Conservation (phyloP, 2,329 filamentous ascomycete species). For the Aspergillus sp. region DNA sequence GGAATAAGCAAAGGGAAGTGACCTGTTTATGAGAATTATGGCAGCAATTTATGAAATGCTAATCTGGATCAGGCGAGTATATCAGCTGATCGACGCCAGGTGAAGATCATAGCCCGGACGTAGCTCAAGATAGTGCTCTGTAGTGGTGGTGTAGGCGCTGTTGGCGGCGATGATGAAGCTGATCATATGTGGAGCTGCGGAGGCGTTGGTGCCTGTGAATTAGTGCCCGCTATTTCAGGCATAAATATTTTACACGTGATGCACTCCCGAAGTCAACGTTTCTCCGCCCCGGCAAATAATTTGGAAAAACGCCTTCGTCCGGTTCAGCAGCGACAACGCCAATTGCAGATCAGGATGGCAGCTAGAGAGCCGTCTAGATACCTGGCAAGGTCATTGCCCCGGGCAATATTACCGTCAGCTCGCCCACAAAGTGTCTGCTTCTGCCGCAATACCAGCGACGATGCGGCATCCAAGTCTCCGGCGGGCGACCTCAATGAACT, state of each 20-base stretch:
- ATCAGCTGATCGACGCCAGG: slow-evolving; percentile 9
- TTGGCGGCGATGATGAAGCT: background rate
- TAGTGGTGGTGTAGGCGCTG: background rate
- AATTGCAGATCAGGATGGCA: slow-evolving; percentile 27
- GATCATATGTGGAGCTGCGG: slow-evolving; percentile 13
- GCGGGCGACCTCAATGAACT: slow-evolving; percentile 36
- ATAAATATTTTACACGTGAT: slow-evolving; percentile 9
- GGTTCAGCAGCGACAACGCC: slow-evolving; percentile 14
- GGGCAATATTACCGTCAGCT: slow-evolving; percentile 25
- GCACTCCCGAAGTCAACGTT: slow-evolving; percentile 6
- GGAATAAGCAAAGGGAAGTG: background rate
- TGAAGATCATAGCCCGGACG: slow-evolving; percentile 1
- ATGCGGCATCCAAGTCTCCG: slow-evolving; percentile 27
- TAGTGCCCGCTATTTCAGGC: slow-evolving; percentile 6
- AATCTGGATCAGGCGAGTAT: slow-evolving; percentile 5
- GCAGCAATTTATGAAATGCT: background rate
- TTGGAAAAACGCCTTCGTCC: slow-evolving; percentile 13
- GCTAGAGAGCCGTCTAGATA: slow-evolving; percentile 34
- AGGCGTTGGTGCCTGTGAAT: slow-evolving; percentile 8
- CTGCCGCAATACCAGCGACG: slow-evolving; percentile 44
- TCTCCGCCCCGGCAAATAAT: slow-evolving; percentile 23
- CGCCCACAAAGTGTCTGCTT: slow-evolving; percentile 25
- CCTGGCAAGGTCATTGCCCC: slow-evolving; percentile 32
- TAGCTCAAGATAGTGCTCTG: background rate
- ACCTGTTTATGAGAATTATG: background rate